Percentiles rank a stretch among this genome's conserved stretches.
phyloP scores from a whole-genome alignment of 208 protist species.

The Leishmania martiniquensis region DNA sequence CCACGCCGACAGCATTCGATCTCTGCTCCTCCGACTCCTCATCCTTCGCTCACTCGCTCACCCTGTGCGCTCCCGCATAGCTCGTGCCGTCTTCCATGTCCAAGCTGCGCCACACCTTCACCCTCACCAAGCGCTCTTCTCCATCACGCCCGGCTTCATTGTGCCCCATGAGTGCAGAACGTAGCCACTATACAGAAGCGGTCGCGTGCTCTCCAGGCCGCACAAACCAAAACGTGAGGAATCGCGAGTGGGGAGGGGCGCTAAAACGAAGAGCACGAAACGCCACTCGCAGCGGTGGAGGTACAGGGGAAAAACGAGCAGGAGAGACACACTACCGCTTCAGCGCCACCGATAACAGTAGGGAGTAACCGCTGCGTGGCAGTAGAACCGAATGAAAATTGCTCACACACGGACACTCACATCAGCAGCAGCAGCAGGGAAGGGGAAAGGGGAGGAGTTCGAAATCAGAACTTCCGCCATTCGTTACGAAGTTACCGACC shows the following conservation, averaged over 20 bases:
- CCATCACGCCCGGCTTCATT: not conserved
- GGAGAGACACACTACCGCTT: not conserved
- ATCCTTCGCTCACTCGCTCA: slow-evolving; percentile 6
- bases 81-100: not conserved
- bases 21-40: slow-evolving; percentile 10
- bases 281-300: not conserved
- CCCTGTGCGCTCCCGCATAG: slow-evolving; percentile 2
- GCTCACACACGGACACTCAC: slow-evolving; percentile 5
- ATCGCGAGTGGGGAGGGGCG: not conserved
- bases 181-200: not conserved
- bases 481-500: slow-evolving; percentile 10
- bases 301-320: not conserved
- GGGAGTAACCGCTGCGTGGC: not conserved
- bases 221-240: not conserved
- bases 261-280: not conserved
- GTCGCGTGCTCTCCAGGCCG: not conserved
- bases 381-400: not conserved
- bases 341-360: not conserved
- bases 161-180: not conserved
- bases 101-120: not conserved
- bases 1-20: slow-evolving; percentile 7
- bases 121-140: not conserved
- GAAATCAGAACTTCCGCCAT: slow-evolving; percentile 12
- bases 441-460: not conserved
- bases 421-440: not conserved